Percentiles rank a stretch among this genome's conserved stretches.
Conservation (phyloP, 768 basidiomycete genomes). For the Lactarius sp. region DNA sequence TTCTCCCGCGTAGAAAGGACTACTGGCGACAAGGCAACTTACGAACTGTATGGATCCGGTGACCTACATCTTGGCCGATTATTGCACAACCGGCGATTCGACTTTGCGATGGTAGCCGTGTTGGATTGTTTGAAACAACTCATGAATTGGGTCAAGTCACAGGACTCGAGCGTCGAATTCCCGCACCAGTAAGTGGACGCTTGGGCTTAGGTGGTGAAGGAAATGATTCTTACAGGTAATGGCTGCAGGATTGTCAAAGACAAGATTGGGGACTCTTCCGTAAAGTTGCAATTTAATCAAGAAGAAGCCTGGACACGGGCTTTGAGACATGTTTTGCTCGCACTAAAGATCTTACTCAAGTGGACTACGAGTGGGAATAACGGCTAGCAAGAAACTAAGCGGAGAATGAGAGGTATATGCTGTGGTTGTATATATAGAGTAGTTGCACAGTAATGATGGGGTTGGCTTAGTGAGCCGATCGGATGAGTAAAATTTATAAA, state of each 20-base stretch:
- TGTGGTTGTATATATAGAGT: too few species aligned
- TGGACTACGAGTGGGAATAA: conserved; percentile 79
- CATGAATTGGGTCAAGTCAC: conserved; percentile 76
- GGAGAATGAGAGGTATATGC: too few species aligned
- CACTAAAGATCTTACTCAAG: conserved; percentile 82
- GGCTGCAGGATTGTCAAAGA: conserved; percentile 70
- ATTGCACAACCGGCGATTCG: conserved; percentile 92
- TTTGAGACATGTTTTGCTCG: conserved; percentile 83
- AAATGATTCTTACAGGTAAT: neutral
- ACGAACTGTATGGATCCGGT: conserved; percentile 93
- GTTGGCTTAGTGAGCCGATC: conserved; percentile 11
- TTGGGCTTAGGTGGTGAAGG: neutral
- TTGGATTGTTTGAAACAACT: conserved; percentile 92
- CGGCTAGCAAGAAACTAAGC: conserved; percentile 37
- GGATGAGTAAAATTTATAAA: neutral
- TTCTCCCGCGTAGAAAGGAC: conserved; percentile 89
- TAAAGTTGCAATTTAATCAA: conserved; percentile 90
- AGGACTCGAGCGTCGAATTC: conserved; percentile 70
- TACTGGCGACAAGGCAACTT: conserved; percentile 73
- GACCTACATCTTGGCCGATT: conserved; percentile 85
- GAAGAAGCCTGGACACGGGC: conserved; percentile 97
- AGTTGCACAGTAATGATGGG: too few species aligned
- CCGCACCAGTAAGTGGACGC: conserved; percentile 71
- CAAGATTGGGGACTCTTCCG: conserved; percentile 91
- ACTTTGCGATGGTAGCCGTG: conserved; percentile 93